Evolutionary conservation across 768 basidiomycete genomes (phyloP), one percentile per base, ranked within the genome.

Genomic region (Agaricus sinodeliciosus): DNA sequence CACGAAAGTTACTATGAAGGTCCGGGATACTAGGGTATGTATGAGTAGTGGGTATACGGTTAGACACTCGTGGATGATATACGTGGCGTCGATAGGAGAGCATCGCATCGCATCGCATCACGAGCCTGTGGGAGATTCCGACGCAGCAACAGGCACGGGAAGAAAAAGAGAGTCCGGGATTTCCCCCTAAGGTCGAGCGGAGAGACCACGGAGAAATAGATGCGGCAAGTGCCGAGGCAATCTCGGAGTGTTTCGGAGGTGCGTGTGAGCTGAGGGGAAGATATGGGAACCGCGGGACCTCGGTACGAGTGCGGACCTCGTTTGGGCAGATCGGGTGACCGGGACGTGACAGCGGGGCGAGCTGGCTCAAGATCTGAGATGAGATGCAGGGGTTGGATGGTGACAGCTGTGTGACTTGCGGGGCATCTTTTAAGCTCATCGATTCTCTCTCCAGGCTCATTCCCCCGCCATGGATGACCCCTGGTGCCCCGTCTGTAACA

Each of bases 401-500:
- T 48, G 19, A 48, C 47, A n/a, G 22, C 22, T 22, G 37, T 25
- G 42, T 43, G 19, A 43, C 42, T 12, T 9, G 42, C 11, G 42
- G 40, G 25, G 37, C 22, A 22, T 22, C 22, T 22, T 22, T 2
- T 22, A 22, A 22, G 22, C 22, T 22, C 22, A 1, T 22, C 22
- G n/a, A n/a, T 3, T 22, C 22, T 3, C 3, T 22, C 22, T 22
- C 8, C 31, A n/a, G n/a, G n/a, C n/a, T n/a, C n/a, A n/a, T 45
- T n/a, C 51, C 18, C 27, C 9, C 41, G 45, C 19, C 51, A 72
- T 73, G 72, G 73, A 76, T 70, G 87, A 88, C 70, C 76, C 83
- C 51, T 92, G 85, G 85, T 91, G 89, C 77, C 85, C 86, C 46
- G 80, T 79, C 62, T 92, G 90, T 73, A 79, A 82, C 61, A 73